Conservation (phyloP, 257 asterid genomes). For the Fraxinus excelsior region DNA sequence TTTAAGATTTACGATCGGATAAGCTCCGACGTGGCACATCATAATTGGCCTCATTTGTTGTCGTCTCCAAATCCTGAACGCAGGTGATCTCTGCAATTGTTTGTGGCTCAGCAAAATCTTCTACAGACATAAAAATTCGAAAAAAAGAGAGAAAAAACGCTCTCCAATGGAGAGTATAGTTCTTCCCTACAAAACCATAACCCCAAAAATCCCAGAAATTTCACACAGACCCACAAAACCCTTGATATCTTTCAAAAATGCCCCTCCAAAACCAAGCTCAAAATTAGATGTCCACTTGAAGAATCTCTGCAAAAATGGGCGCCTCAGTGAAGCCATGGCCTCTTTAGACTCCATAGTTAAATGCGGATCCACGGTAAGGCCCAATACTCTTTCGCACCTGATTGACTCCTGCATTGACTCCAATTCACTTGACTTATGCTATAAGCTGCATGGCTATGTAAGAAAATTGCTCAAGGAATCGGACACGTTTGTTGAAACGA, state of each 20-base stretch:
- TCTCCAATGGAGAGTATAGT: conserved; percentile 60
- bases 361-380: conserved; percentile 47
- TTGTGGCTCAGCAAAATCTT: not conserved
- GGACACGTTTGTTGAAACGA: conserved; percentile 58
- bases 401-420: conserved; percentile 60
- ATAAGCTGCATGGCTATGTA: conserved; percentile 46
- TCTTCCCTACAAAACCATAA: conserved; percentile 51
- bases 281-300: conserved; percentile 50
- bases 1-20: not conserved
- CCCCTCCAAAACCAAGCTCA: conserved; percentile 28
- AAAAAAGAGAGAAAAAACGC: not conserved
- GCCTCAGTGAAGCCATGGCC: conserved; percentile 58
- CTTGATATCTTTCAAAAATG: conserved; percentile 13
- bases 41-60: not conserved
- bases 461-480: conserved; percentile 33
- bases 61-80: not conserved
- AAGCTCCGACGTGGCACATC: not conserved
- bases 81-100: not conserved
- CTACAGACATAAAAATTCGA: not conserved
- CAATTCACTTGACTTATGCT: conserved; percentile 50
- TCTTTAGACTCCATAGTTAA: conserved; percentile 40
- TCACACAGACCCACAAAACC: conserved; percentile 25
- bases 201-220: conserved; percentile 38
- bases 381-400: conserved; percentile 52
- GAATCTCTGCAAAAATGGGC: conserved; percentile 63